Conservation (phyloP, 257 asterid species). For the Jasminum sambac region DNA sequence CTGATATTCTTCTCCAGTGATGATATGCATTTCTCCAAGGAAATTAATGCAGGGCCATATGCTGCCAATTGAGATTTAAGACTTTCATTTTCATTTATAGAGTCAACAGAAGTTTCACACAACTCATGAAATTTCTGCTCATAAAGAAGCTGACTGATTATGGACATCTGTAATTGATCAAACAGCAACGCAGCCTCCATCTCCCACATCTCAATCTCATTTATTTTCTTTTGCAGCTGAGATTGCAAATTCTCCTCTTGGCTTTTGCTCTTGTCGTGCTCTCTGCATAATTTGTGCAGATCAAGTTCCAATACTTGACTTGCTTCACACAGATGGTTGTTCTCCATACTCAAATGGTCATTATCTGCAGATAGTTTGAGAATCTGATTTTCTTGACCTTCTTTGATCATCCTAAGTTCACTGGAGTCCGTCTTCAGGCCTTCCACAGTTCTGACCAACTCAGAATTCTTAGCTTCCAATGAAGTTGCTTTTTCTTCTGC, state of each 20-base stretch:
- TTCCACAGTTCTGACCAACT: constrained; percentile 41
- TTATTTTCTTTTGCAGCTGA: constrained; percentile 48
- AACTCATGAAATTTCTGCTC: constrained; percentile 81
- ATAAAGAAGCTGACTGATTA: constrained; percentile 52
- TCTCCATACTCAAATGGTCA: constrained; percentile 44
- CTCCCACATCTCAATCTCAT: constrained; percentile 62
- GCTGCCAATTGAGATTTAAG: constrained; percentile 58
- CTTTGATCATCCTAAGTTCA: constrained; percentile 35
- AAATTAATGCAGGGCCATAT: constrained; percentile 37
- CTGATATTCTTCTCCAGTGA: constrained; percentile 36
- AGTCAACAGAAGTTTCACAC: constrained; percentile 41
- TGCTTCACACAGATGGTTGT: constrained; percentile 38
- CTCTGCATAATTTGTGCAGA: constrained; percentile 42
- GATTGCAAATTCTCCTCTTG: constrained; percentile 44
- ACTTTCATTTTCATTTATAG: constrained; percentile 51
- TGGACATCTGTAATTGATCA: constrained; percentile 59
- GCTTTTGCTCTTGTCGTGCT: constrained; percentile 39
- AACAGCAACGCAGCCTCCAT: constrained; percentile 44
- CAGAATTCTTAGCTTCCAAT: constrained; percentile 43
- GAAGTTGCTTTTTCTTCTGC: constrained; percentile 45
- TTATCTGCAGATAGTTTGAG: constrained; percentile 42
- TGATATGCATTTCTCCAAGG: constrained; percentile 36
- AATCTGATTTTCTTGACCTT: constrained; percentile 43
- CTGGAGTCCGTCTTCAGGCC: constrained; percentile 35
- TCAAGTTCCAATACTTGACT: constrained; percentile 38